Evolutionary conservation across 768 basidiomycete species (phyloP).

Genomic region (Mycena capillaripes): DNA sequence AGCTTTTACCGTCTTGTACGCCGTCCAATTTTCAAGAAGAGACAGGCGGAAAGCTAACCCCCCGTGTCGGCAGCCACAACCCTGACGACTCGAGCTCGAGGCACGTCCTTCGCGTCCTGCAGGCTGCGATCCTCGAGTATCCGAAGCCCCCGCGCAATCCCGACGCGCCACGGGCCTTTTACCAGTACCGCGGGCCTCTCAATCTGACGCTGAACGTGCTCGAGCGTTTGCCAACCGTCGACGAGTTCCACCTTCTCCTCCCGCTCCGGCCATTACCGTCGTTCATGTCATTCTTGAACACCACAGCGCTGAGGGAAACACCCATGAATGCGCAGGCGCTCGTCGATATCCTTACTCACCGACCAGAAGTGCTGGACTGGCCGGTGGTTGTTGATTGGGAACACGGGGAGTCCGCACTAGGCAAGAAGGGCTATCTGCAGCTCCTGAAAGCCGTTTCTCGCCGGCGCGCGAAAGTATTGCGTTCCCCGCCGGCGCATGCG

Average conservation of each 20-base stretch:
- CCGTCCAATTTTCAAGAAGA: background rate
- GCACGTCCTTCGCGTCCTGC: background rate
- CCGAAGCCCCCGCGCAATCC: background rate
- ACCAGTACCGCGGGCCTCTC: background rate
- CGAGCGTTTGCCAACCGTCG: background rate
- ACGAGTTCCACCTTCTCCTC: constrained; percentile 4
- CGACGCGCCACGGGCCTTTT: too few species aligned
- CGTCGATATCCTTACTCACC: background rate
- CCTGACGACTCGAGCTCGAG: background rate
- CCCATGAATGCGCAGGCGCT: background rate
- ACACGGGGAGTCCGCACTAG: background rate
- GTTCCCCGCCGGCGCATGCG: background rate
- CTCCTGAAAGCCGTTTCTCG: background rate
- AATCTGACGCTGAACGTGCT: background rate
- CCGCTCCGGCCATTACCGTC: background rate
- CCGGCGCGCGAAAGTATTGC: background rate
- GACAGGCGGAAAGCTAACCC: background rate
- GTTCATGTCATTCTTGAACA: background rate
- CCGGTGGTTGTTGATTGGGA: constrained; percentile 14
- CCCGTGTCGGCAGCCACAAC: background rate
- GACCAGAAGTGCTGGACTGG: background rate
- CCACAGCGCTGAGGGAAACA: background rate
- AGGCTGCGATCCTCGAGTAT: background rate
- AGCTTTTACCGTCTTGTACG: background rate
- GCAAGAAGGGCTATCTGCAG: background rate